Evolutionary conservation across 192 early-diverging fungal species (phyloP), one percentile per base, ranked within the genome.

Genomic region (Mortierella hygrophila): DNA sequence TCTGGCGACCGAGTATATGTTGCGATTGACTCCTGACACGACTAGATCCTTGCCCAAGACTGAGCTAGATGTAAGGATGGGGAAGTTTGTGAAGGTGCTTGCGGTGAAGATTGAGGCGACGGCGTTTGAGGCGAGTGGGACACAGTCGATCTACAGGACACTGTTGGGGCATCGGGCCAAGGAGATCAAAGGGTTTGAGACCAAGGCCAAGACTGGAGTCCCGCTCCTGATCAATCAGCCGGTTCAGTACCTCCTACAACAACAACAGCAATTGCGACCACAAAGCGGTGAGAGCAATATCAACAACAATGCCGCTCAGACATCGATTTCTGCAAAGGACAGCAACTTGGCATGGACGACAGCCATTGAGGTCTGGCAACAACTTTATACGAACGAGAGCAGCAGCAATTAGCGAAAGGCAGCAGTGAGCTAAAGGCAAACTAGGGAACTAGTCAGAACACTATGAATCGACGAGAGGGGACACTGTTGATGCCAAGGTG

Each of bases 131-230:
- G 42, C 78, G 7, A 86, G 84, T 52, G 26, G 60, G 10, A 81
- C 72, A n/a, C 20, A n/a, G 15, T 78, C 74, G 9, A 76, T 68
- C 10, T 86, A 86, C 72, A 77, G 77, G 72, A 63, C 75, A 0
- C 40, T 77, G 4, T 75, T 86, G 10, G 79, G 84, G 11, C 79
- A 74, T 38, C 69, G 84, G 38, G 84, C 81, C 16, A 65, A 72
- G 15, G 84, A 86, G 37, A 77, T 86, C 79, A 86, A 86, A 68
- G 78, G 35, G 13, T 86, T 86, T 68, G 84, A 86, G 54, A 32
- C 76, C 4, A 75, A 86, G 37, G 79, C 84, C 55, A 55, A 26
- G 35, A 32, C 21, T 11, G 75, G 29, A 26, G 18, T 60, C 0
- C 18, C 71, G 3, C 71, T 32, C 11, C 26, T 65, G 60, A 13